Percentiles rank a stretch among this genome's conserved stretches.
These are phyloP conservation scores for Ocimum tenuiflorum DNA, from an alignment of 257 asterid genomes.

Conservation along the genomic window DNA sequence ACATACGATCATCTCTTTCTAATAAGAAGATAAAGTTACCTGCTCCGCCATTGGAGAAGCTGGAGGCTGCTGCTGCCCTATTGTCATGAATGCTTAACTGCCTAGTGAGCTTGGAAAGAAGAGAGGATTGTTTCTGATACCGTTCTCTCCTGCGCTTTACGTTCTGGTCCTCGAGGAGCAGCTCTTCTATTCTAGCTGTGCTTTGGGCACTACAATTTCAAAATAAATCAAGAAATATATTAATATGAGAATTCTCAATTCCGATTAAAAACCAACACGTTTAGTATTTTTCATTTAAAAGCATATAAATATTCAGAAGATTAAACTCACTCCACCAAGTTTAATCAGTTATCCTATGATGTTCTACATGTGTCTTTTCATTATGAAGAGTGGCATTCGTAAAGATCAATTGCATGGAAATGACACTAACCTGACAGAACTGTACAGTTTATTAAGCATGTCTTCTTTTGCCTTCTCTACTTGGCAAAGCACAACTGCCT, in stretches of 20 bases:
- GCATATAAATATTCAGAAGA: no score
- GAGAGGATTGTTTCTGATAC: conserved; percentile 64
- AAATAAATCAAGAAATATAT: conserved; percentile 10
- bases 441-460: conserved; percentile 87
- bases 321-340: no score
- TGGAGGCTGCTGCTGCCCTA: conserved; percentile 74
- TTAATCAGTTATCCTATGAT: no score
- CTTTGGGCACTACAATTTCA: conserved; percentile 56
- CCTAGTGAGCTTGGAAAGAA: conserved; percentile 72
- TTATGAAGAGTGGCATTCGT: background rate
- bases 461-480: conserved; percentile 96
- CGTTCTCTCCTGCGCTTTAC: conserved; percentile 75
- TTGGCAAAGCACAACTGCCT: conserved; percentile 96
- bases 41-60: conserved; percentile 58
- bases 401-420: background rate
- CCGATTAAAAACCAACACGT: background rate
- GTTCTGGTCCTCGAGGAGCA: conserved; percentile 80
- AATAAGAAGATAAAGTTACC: conserved; percentile 37
- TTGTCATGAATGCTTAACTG: conserved; percentile 77
- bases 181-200: conserved; percentile 68
- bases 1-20: no score
- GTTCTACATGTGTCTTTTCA: no score
- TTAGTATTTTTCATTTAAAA: no score
- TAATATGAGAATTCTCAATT: background rate
- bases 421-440: conserved; percentile 66